These are phyloP conservation scores for Nevesoporus exiguus DNA, from an alignment of 768 basidiomycete species.

Conservation along the genomic window DNA sequence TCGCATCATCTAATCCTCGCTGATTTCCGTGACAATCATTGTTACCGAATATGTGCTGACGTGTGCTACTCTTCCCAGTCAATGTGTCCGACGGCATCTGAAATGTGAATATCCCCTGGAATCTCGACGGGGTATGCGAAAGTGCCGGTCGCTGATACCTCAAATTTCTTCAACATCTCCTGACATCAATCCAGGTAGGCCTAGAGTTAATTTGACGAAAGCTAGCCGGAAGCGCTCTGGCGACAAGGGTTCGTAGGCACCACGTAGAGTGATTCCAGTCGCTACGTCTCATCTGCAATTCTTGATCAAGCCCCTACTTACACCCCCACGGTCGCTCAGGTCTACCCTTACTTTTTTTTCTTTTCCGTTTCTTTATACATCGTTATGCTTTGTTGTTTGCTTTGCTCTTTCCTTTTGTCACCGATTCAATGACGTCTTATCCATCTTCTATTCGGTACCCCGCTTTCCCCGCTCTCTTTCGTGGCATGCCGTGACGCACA, in stretches of 20 bases:
- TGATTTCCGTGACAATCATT: slow-evolving; percentile 24
- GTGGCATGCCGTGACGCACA: slow-evolving; percentile 27
- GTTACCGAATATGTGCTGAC: slow-evolving; percentile 20
- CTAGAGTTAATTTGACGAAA: slow-evolving; percentile 24
- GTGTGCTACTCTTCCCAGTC: slow-evolving; percentile 41
- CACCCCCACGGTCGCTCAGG: not conserved
- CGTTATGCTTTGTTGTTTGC: slow-evolving; percentile 25
- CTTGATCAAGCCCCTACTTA: slow-evolving; percentile 4
- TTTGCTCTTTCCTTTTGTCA: slow-evolving; percentile 9
- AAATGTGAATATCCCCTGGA: slow-evolving; percentile 69
- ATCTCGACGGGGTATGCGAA: slow-evolving; percentile 66
- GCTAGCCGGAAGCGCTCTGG: slow-evolving; percentile 27
- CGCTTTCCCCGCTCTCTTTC: slow-evolving; percentile 6
- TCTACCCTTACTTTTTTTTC: slow-evolving; percentile 9
- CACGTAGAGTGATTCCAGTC: not conserved
- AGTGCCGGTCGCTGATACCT: slow-evolving; percentile 36
- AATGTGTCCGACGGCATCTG: slow-evolving; percentile 67
- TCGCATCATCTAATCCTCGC: slow-evolving; percentile 24
- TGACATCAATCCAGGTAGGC: slow-evolving; percentile 23
- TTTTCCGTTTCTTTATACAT: slow-evolving; percentile 11
- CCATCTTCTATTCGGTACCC: slow-evolving; percentile 30
- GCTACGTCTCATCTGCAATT: slow-evolving; percentile 12
- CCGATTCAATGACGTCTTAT: slow-evolving; percentile 24
- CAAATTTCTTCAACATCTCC: slow-evolving; percentile 26
- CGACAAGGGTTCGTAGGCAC: slow-evolving; percentile 24